Evolutionary conservation across 2,329 filamentous ascomycete species (phyloP), one percentile per base, ranked within the genome.

Genomic region (Claviceps humidiphila): DNA sequence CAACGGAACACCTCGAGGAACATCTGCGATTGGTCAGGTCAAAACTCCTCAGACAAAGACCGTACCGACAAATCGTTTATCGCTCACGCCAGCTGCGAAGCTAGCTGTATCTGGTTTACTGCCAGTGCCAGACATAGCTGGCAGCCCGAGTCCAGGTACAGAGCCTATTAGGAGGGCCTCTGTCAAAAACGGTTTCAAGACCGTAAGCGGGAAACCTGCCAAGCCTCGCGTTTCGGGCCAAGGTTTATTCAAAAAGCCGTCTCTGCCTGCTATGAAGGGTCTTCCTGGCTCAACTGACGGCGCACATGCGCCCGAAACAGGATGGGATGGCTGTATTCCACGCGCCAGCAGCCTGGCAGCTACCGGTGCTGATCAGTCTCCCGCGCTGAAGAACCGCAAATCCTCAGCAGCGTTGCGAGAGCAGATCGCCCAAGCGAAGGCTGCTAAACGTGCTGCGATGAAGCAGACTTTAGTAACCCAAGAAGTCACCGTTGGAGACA

Each of bases 401-500:
- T 89, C 89, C 0, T 96, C 91, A 0, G 74, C 78, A 16, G 84
- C 89, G 0, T 70, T 98, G 14, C 81, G 93, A 38, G 89, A 96
- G 50, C 90, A 93, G 51, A 96, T 97, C 56, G 89, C 90, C 40
- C 91, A 90, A 60, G 91, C 93, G 1, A 95, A 91, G 63, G 89
- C 89, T 2, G 87, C 89, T 2, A 85, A 81, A 53, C 78, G 81
- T 56, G 82, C 78, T 11, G 70, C 71, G 3, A 63, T 67, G 38
- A 68, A 64, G 45, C 67, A 71, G 46, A 57, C 60, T 7, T 58
- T 66, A 7, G 60, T 55, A 2, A 54, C 47, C 8, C 51, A 56
- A 34, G 54, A 45, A 8, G 24, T 46, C 11, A 1, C 50, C 16
- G 45, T 58, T 3, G 43, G 37, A 1, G 54, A 53, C 4, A 46